Conservation (phyloP, 257 asterid species). For the Agastache rugosa region DNA sequence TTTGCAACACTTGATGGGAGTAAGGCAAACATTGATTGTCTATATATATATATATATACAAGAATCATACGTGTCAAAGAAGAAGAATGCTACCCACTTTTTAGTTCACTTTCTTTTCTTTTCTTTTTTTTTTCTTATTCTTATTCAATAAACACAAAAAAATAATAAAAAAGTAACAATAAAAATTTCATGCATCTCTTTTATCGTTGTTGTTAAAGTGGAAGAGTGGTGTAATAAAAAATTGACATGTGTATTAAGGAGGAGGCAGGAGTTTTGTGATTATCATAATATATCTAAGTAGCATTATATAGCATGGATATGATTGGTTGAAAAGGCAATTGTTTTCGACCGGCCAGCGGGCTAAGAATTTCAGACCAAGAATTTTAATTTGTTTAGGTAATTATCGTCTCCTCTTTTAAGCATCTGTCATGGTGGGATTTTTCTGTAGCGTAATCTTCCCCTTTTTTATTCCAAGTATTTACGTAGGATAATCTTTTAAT, state of each 20-base stretch:
- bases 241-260: constrained; percentile 36
- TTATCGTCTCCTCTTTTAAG: background rate
- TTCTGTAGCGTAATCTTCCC: constrained; percentile 34
- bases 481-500: constrained; percentile 55
- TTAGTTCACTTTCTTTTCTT: background rate
- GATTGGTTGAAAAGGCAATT: constrained; percentile 48
- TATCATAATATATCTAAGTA: constrained; percentile 28
- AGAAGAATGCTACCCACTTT: background rate
- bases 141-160: background rate
- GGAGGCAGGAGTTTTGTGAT: background rate
- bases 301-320: background rate
- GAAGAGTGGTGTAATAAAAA: constrained; percentile 9
- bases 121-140: no score
- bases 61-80: constrained; percentile 56
- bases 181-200: constrained; percentile 8
- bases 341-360: constrained; percentile 50
- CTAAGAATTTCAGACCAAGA: constrained; percentile 39
- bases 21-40: constrained; percentile 42
- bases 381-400: constrained; percentile 35
- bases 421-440: constrained; percentile 30
- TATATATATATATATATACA: constrained; percentile 59
- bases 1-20: constrained; percentile 60
- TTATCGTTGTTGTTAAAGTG: background rate
- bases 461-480: constrained; percentile 24
- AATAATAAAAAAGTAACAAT: background rate